Evolutionary conservation across 2,329 filamentous ascomycete genomes (phyloP), one percentile per base, ranked within the genome.

Genomic region (Ceratocystis albifundus): DNA sequence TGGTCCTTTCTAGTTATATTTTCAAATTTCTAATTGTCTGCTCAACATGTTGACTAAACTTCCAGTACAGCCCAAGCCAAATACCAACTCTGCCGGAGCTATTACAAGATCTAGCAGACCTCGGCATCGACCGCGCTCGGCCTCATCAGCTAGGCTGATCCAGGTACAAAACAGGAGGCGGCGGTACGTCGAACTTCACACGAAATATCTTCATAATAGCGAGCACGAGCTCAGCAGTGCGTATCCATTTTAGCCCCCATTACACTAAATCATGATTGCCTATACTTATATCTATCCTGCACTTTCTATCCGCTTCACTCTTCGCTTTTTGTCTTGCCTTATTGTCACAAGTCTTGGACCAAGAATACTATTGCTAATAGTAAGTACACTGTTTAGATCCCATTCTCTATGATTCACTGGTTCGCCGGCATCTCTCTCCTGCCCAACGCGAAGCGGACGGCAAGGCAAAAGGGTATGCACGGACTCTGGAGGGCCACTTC

Each of bases 351-450:
- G 32, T 36, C 32, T 36, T 10, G 10, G 8, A 10, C 32, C 8
- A 10, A 41, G 36, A 41, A 41, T 12, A 3, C 10, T 12, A 41
- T 41, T 41, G 10, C 36, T 41, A 41, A 41, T 41, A 12, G 36
- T 4, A 41, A 12, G 36, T 4, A 41, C 10, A 10, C 12, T 3
- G 4, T 41, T 41, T 67, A 82, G 89, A 94, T 75, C 90, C 90
- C 0, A 77, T 93, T 7, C 82, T 95, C 41, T 96, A 96, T 78
- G 89, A 95, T 74, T 82, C 84, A 65, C 80, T 95, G 28, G 83
- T 96, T 68, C 85, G 89, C 64, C 84, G 84, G 64, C 92, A 91
- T 74, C 89, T 92, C 70, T 86, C 86, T 0, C 77, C 86, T 2
- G 78, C 80, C 3, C 90, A 96, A 76, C 84, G 89, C 65, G 85